phyloP scores from a whole-genome alignment of 2,329 filamentous ascomycete species.

The Pseudogymnoascus sp. region DNA sequence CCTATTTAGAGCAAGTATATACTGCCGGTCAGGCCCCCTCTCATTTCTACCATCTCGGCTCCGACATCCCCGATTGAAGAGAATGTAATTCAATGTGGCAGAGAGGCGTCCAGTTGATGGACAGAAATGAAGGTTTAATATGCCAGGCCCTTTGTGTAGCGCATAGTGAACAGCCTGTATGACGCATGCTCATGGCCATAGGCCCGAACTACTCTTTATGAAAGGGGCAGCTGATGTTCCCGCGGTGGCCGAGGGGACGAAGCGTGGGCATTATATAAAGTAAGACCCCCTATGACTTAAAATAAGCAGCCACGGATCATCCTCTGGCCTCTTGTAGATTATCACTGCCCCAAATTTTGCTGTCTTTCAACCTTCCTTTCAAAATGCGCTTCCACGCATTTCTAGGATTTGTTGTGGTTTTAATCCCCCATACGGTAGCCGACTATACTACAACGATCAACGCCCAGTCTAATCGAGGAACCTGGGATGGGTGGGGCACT shows the following conservation, averaged over 20 bases:
- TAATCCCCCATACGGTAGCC: slow-evolving; percentile 12
- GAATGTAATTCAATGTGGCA: neutral
- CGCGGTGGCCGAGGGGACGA: neutral
- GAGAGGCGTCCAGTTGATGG: neutral
- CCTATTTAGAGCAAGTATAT: neutral
- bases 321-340: neutral
- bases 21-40: neutral
- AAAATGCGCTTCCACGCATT: neutral
- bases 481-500: slow-evolving; percentile 39
- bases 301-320: neutral
- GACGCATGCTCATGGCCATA: neutral
- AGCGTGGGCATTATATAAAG: neutral
- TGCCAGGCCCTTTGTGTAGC: neutral
- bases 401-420: neutral
- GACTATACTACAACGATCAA: slow-evolving; percentile 30
- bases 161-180: neutral
- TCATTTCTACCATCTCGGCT: neutral
- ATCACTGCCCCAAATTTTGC: neutral
- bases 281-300: neutral
- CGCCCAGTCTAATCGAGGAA: slow-evolving; percentile 31
- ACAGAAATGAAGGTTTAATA: neutral
- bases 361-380: neutral
- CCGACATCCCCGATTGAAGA: neutral
- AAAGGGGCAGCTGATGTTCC: neutral
- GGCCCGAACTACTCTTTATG: neutral